These are phyloP conservation scores for Baudoinia panamericana DNA, from an alignment of 495 filamentous ascomycete genomes.

Conservation along the genomic window DNA sequence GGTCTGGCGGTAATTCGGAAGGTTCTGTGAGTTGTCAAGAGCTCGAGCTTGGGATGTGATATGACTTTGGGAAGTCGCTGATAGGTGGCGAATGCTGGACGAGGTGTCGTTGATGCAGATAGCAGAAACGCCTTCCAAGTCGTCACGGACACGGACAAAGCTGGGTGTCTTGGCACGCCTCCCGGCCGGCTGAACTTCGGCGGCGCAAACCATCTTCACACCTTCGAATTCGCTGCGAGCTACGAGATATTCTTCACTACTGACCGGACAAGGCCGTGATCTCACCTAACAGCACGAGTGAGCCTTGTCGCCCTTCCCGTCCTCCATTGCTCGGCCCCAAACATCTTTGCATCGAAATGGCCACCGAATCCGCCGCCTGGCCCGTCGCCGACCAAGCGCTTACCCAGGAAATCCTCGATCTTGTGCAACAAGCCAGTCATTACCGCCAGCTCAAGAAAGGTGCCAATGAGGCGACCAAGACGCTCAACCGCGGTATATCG, in stretches of 20 bases:
- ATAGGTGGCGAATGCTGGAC: background rate
- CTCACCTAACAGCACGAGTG: slow-evolving; percentile 29
- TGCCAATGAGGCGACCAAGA: slow-evolving; percentile 64
- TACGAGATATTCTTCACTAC: background rate
- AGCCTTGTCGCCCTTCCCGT: slow-evolving; percentile 8
- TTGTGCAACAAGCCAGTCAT: slow-evolving; percentile 75
- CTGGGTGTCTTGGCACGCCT: too few species aligned
- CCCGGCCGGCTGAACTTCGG: background rate
- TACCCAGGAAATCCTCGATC: slow-evolving; percentile 68
- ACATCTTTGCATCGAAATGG: slow-evolving; percentile 9
- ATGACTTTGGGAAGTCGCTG: background rate
- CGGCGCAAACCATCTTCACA: background rate
- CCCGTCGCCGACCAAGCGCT: slow-evolving; percentile 73
- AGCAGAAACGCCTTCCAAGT: too few species aligned
- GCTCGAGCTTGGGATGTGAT: background rate
- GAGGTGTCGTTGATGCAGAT: too few species aligned
- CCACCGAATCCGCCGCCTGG: slow-evolving; percentile 49
- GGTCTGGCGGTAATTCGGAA: too few species aligned
- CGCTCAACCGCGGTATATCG: slow-evolving; percentile 73
- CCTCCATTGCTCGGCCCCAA: slow-evolving; percentile 1
- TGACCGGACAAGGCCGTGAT: slow-evolving; percentile 43
- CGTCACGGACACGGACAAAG: slow-evolving; percentile 4
- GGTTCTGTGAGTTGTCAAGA: background rate
- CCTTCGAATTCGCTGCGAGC: slow-evolving; percentile 1
- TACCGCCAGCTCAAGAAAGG: slow-evolving; percentile 85